Base-by-base conservation (phyloP, 108 stramenopile genomes). In the Skeletonema marinoi region DNA sequence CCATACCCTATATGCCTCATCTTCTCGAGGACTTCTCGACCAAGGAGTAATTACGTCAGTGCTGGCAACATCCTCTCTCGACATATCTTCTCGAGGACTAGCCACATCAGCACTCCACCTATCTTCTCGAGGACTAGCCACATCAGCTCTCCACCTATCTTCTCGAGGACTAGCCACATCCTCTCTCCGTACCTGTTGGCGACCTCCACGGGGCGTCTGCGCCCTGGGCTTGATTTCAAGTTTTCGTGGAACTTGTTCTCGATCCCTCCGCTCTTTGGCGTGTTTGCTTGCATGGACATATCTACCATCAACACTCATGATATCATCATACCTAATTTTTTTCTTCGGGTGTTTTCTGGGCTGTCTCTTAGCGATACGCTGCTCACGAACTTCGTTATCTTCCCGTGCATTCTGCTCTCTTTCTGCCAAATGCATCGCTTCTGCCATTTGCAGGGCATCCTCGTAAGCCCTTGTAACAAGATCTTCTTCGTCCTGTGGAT, bases 231-330 rank as follows among this genome's bases (percentile, higher is more conserved):
- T 64, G 41, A 64, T 6, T 19, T 19, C 63, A 39, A 64, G 33
- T 17, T 64, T 64, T 33, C 63, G 63, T 2, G 63, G 63, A 16
- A 64, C 63, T 35, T 10, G 63, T 25, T 56, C 54, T n/a, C n/a
- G 19, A 12, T 41, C 39, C 39, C 11, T 41, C 54, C 21, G 54
- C 8, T n/a, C 25, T 19, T 13, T 64, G 9, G 17, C 14, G 35
- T 64, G 32, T 35, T 64, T 10, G 33, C 32, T 39, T 8, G 32
- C 36, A 17, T 6, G 17, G 3, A 64, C 33, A 39, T 13, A 64
- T 64, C 32, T 35, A 3, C 63, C 63, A 39, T 64, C 63, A 19
- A 64, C 63, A 39, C 63, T 64, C 36, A 39, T 64, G 63, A 38
- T 35, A 10, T 35, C 63, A 19, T 39, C 32, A 9, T 64, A 64